Base-by-base conservation (phyloP, 371 early-diverging fungal genomes). In the Syncephalastrum contaminatum region DNA sequence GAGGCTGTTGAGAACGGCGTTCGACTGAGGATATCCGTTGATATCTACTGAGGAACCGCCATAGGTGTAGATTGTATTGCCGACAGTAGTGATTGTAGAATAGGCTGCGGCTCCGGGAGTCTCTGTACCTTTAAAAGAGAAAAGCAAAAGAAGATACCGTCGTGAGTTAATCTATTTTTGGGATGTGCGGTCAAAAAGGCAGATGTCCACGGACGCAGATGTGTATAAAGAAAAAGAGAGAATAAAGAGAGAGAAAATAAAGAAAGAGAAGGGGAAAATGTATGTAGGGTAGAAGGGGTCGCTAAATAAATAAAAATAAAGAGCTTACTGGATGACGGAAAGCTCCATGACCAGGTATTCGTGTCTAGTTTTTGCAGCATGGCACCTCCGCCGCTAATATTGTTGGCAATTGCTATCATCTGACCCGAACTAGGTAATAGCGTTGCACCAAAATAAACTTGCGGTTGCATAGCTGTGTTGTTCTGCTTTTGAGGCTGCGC, bases 311-410 rank as follows among this genome's bases (percentile, higher is more conserved):
- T 20, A 56, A 18, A 36, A 24, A 56, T 48, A 56, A 56, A 48
- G 20, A 41, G 42, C 58, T 68, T 70, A 74, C 75, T 71, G 41
- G 75, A 62, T 16, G 70, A 71, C 44, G 78, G 78, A 60, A 64
- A 70, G 30, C 64, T 70, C 78, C 75, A 74, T 45, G 64, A 57
- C 78, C 78, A 77, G 36, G 53, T 63, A 46, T 70, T 77, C 18
- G 63, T 70, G 59, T 74, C 75, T 36, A 77, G 49, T 59, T 72
- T 69, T 52, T 77, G 78, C 36, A 77, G 57, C 44, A 69, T 63
- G 36, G 36, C 36, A 15, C 66, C 68, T 48, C 66, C 71, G 41
- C 44, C 54, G 15, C 70, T 70, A 15, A 73, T 74, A 54, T 77
- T 77, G 20, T 69, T 60, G 4, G 64, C 75, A 7, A 75, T 43